Percentiles rank a stretch among this genome's conserved stretches.
phyloP scores from a whole-genome alignment of 768 basidiomycete species.

The Mycena galopus region DNA sequence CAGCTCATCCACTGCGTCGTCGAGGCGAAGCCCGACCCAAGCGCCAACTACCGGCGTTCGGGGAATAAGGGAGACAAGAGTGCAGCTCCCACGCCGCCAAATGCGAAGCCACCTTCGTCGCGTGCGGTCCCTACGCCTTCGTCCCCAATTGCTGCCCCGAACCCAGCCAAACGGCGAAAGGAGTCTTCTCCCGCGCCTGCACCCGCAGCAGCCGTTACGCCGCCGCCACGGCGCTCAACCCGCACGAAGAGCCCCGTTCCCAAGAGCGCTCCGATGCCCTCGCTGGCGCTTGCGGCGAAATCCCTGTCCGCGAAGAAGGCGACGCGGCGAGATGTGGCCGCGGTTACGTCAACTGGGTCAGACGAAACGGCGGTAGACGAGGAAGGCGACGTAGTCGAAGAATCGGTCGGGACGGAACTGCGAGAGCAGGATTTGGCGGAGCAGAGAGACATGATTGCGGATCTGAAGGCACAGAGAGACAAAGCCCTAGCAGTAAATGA shows the following conservation, averaged over 20 bases:
- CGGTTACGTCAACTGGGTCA: conserved; percentile 60
- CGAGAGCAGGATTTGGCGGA: conserved; percentile 80
- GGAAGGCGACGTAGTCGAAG: conserved; percentile 68
- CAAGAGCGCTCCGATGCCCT: conserved; percentile 49
- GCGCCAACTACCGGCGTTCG: conserved; percentile 82
- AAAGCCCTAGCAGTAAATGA: conserved; percentile 44
- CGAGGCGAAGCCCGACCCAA: conserved; percentile 82
- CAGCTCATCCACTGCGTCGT: conserved; percentile 75
- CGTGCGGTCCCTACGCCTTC: conserved; percentile 58
- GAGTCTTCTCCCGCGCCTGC: conserved; percentile 64
- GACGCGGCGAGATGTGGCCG: conserved; percentile 47
- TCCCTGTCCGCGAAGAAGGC: conserved; percentile 53
- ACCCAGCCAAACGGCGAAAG: conserved; percentile 73
- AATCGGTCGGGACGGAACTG: conserved; percentile 71
- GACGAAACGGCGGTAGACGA: conserved; percentile 79
- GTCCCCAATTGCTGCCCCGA: conserved; percentile 53
- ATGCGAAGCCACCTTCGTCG: conserved; percentile 44
- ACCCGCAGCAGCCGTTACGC: conserved; percentile 60
- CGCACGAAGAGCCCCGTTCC: conserved; percentile 59
- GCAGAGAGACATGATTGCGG: conserved; percentile 81
- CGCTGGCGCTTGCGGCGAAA: conserved; percentile 51
- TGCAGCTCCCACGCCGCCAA: conserved; percentile 38
- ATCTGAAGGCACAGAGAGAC: conserved; percentile 75
- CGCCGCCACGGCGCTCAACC: conserved; percentile 53
- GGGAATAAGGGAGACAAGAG: conserved; percentile 51